Base-by-base conservation (phyloP, 805 yeast genomes). In the Barnettozyma wickerhamii region DNA sequence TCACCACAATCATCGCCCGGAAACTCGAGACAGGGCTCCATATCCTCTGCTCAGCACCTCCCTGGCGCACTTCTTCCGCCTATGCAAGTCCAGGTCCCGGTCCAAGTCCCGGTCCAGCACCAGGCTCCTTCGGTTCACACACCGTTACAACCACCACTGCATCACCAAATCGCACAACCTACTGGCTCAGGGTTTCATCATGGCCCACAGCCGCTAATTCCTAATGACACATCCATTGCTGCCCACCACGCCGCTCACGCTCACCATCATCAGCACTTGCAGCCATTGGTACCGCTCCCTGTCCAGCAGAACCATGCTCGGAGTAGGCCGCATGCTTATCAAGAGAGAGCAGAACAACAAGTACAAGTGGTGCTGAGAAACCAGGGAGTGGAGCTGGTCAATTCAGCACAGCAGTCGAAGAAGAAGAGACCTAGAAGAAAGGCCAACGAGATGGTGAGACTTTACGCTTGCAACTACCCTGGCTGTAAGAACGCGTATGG, bases 401-500 rank as follows among this genome's bases (percentile, higher is more conserved):
- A 21, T 15, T 13, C 26, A 18, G n/a, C 14, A 23, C 36, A 37
- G 30, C 13, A 37, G 28, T 53, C 53, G 40, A 54, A 55, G 42
- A 55, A 53, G 50, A 71, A 71, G 49, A 65, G 83, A 35, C 77
- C 75, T 14, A 64, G 83, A 44, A 64, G 81, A 37, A 71, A 69
- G 42, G 75, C 71, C 36, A 69, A 72, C 40, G 81, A 77, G 52
- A 74, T 77, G 51, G 79, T 74, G 44, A 65, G 83, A 35, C 49
- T 75, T 5, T 77, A 77, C 55, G 62, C 59, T 18, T 77, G 83
- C 54, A 73, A 64, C 38, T 69, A 53, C 48, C 58, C 60, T 19
- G 64, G 63, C 10, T 77, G 83, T 45, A 58, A 63, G 7, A 77
- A 77, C 57, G 72, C 75, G 7, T 77, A 77, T 50, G 83, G 83